These are phyloP conservation scores for Fusarium vanettenii DNA, from an alignment of 2,329 filamentous ascomycete genomes.

Conservation along the genomic window DNA sequence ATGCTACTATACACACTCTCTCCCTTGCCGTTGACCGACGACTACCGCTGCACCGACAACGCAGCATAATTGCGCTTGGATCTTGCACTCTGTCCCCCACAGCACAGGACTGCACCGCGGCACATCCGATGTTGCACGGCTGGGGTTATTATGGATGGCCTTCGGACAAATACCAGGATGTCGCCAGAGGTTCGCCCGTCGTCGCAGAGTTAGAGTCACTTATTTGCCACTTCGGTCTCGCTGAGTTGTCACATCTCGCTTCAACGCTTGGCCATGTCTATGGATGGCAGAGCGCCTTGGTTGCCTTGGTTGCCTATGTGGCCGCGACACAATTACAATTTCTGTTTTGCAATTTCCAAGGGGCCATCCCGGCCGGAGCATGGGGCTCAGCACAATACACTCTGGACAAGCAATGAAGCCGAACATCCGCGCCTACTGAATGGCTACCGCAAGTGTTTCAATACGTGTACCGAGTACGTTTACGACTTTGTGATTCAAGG, in stretches of 20 bases:
- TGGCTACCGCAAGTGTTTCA: background rate
- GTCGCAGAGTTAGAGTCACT: constrained; percentile 7
- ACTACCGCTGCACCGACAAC: constrained; percentile 7
- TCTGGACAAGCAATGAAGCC: background rate
- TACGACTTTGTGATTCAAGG: constrained; percentile 13
- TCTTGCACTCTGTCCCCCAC: constrained; percentile 31
- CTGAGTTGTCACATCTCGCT: constrained; percentile 35
- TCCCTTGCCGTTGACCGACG: constrained; percentile 29
- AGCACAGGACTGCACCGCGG: constrained; percentile 19
- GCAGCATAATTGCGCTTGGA: constrained; percentile 19
- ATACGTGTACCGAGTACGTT: constrained; percentile 1
- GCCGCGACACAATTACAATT: background rate
- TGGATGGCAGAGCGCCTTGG: background rate
- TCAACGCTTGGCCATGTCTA: constrained; percentile 14
- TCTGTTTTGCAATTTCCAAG: constrained; percentile 1
- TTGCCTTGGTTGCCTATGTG: background rate
- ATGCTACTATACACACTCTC: constrained; percentile 10
- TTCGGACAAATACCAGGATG: constrained; percentile 13
- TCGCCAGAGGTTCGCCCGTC: constrained; percentile 5
- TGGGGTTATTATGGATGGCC: constrained; percentile 26
- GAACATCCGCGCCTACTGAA: background rate
- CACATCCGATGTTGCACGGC: constrained; percentile 34
- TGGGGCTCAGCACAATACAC: background rate
- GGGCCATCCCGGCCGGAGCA: constrained; percentile 22
- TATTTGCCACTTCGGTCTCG: constrained; percentile 7